Conservation (phyloP, 176 grass and related monocot species). For the Panicum miliaceum region DNA sequence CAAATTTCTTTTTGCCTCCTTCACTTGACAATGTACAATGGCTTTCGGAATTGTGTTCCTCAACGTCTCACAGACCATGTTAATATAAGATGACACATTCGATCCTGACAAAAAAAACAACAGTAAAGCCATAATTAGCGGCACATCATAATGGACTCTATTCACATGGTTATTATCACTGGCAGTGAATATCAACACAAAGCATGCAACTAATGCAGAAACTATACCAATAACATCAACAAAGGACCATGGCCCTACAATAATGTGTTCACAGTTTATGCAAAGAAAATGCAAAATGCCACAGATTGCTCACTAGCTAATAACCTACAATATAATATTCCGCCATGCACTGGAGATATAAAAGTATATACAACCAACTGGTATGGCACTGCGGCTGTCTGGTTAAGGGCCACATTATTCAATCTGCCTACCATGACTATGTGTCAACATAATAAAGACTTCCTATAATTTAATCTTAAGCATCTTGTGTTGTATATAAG, state of each 20-base stretch:
- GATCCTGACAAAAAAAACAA: slow-evolving; percentile 62
- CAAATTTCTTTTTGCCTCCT: slow-evolving; percentile 84
- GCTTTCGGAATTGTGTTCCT: slow-evolving; percentile 96
- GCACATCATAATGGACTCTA: not conserved
- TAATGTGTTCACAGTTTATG: not conserved
- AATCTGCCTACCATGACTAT: not conserved
- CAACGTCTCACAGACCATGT: slow-evolving; percentile 92
- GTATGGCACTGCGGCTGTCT: not conserved
- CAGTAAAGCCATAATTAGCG: not conserved
- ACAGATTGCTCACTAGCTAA: not conserved
- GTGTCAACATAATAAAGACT: not conserved
- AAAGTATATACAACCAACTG: not conserved
- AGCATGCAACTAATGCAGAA: not conserved
- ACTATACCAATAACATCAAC: not conserved
- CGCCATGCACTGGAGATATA: not conserved
- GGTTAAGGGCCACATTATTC: not conserved
- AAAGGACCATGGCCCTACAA: not conserved
- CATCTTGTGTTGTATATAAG: not conserved
- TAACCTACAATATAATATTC: not conserved
- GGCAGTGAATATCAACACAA: not conserved
- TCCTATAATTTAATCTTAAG: not conserved
- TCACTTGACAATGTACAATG: slow-evolving; percentile 93
- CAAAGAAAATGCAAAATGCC: not conserved
- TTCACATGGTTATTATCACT: not conserved
- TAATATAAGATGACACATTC: slow-evolving; percentile 94